A percentile compares a stretch with the other conserved stretches of the same genome.
phyloP scores from a whole-genome alignment of 2,329 filamentous ascomycete species.

The Pseudocercospora macadamiae region DNA sequence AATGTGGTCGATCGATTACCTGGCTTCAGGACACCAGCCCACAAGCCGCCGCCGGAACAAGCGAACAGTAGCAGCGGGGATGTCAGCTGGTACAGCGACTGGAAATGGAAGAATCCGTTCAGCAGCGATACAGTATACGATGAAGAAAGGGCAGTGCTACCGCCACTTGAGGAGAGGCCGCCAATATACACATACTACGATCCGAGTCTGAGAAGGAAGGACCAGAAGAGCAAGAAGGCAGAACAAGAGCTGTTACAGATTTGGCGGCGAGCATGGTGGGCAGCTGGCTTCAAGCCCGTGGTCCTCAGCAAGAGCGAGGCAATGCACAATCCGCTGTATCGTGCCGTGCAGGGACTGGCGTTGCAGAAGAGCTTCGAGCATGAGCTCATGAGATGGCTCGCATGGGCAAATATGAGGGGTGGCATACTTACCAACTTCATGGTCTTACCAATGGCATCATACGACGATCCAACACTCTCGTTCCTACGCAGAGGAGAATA shows the following conservation, averaged over 20 bases:
- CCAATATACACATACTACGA: constrained; percentile 93
- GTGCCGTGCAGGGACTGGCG: constrained; percentile 66
- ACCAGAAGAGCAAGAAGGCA: constrained; percentile 66
- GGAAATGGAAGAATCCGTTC: constrained; percentile 89
- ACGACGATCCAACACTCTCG: constrained; percentile 70
- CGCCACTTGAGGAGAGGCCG: constrained; percentile 70
- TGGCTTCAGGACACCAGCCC: constrained; percentile 68
- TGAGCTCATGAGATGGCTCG: constrained; percentile 83
- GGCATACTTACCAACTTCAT: constrained; percentile 79
- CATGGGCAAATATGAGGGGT: constrained; percentile 88
- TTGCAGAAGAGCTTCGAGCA: constrained; percentile 64
- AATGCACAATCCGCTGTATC: constrained; percentile 78
- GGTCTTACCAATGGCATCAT: constrained; percentile 80
- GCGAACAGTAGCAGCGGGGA: constrained; percentile 78
- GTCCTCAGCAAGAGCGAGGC: constrained; percentile 80
- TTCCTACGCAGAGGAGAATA: constrained; percentile 78
- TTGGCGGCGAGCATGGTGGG: constrained; percentile 95
- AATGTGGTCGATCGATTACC: constrained; percentile 47
- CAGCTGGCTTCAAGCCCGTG: constrained; percentile 83
- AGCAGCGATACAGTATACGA: constrained; percentile 79
- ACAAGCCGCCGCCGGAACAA: constrained; percentile 72
- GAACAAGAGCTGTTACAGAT: constrained; percentile 79
- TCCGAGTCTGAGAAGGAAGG: constrained; percentile 60
- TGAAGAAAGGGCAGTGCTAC: constrained; percentile 80
- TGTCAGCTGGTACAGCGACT: constrained; percentile 83